These are phyloP conservation scores for Hondaea fermentalgiana DNA, from an alignment of 108 stramenopile species.

Conservation along the genomic window DNA sequence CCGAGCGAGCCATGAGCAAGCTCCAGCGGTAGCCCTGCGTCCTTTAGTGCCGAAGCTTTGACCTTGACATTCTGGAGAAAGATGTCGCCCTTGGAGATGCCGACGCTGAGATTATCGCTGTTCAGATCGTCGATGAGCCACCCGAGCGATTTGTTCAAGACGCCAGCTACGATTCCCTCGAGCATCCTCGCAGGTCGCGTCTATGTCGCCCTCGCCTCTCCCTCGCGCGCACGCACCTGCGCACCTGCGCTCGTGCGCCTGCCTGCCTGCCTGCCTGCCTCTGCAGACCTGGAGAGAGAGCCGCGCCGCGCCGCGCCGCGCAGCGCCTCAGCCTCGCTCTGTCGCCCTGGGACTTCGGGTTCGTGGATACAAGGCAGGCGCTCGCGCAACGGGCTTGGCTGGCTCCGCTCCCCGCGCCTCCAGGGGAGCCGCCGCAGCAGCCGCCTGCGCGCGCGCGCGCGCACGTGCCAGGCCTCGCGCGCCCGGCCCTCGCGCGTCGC, in stretches of 20 bases:
- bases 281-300: too few species aligned
- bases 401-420: too few species aligned
- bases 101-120: background rate
- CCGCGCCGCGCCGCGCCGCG: too few species aligned
- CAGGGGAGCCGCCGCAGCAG: too few species aligned
- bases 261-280: too few species aligned
- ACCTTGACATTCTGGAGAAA: background rate
- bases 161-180: background rate
- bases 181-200: background rate
- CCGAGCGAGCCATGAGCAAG: background rate
- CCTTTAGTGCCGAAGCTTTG: background rate
- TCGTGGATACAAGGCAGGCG: too few species aligned
- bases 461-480: too few species aligned
- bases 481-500: too few species aligned
- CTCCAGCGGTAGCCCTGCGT: background rate
- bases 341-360: too few species aligned
- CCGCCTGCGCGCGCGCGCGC: too few species aligned
- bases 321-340: too few species aligned
- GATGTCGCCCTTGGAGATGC: background rate
- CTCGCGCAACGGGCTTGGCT: too few species aligned
- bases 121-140: constrained; percentile 17
- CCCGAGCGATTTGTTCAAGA: background rate
- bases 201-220: background rate
- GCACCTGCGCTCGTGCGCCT: background rate
- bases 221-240: background rate